phyloP scores from a whole-genome alignment of 2,329 filamentous ascomycete genomes.

The Sporothrix variecibatus region DNA sequence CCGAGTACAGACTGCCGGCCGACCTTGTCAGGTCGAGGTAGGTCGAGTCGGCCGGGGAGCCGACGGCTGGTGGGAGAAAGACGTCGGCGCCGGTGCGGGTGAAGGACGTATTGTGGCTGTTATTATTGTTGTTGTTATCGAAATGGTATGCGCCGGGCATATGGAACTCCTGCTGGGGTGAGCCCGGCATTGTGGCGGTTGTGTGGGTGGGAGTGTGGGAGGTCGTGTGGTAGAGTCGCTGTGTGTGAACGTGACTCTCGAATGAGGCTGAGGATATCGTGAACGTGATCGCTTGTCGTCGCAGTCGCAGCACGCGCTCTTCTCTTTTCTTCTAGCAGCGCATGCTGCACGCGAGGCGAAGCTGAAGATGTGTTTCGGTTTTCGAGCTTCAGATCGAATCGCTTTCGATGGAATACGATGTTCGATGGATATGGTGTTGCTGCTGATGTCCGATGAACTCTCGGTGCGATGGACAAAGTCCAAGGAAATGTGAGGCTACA shows the following conservation, averaged over 20 bases:
- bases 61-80: conserved; percentile 38
- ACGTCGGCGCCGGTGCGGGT: conserved; percentile 37
- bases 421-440: no score
- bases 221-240: neutral
- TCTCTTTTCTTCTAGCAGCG: conserved; percentile 1
- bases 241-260: neutral
- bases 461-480: neutral
- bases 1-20: conserved; percentile 44
- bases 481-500: neutral
- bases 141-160: conserved; percentile 39
- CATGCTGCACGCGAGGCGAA: conserved; percentile 3
- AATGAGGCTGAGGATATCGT: neutral
- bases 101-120: neutral
- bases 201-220: neutral
- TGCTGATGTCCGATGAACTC: neutral
- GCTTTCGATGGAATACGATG: neutral
- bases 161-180: conserved; percentile 36
- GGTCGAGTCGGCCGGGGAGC: conserved; percentile 32
- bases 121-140: conserved; percentile 28
- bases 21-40: conserved; percentile 40
- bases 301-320: neutral
- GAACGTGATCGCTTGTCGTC: neutral
- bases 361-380: neutral
- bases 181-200: conserved; percentile 27
- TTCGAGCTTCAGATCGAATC: neutral